Base-by-base conservation (phyloP, 257 asterid species). In the Solanum lycopersicoides region DNA sequence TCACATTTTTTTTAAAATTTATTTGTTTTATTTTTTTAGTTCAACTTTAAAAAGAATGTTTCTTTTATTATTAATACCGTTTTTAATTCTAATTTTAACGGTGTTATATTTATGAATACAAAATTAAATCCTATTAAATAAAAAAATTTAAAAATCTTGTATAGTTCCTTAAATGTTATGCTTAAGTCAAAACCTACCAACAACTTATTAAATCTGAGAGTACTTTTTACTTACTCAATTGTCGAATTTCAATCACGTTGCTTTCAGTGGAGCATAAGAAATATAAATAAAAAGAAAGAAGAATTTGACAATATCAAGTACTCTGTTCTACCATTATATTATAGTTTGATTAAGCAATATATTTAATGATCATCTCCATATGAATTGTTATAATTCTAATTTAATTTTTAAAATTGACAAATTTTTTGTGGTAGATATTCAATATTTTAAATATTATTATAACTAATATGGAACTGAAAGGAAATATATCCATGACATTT, bases 221-320 rank as follows among this genome's bases (percentile, higher is more conserved):
- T 30, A 18, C 34, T 56, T 83, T 82, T 83, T 32, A 83, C 86
- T 83, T 83, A 9, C 90, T 47, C 83, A 21, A 15, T 68, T 59
- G 60, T 83, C 72, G 30, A 45, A 45, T 82, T 87, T 79, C 18
- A 77, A 75, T 18, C 34, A 83, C 59, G 45, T 39, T 28, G 23
- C 72, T 84, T 85, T 86, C 44, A 84, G 16, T 45, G 68, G 71
- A 82, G 28, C 42, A 18, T 65, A n/a, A 65, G n/a, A n/a, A n/a
- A 63, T 9, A 23, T 2, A 63, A 63, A 63, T 23, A 63, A 63
- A 63, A 63, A 63, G 2, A n/a, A n/a, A 63, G 34, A n/a, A 0
- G 16, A 65, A 65, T n/a, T 65, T 4, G 16, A 30, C 39, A 3
- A 18, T 28, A 68, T 11, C 23, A 68, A 68, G 5, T 37, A 28